Evolutionary conservation across 148 eudicot species (phyloP), one percentile per base, ranked within the genome.

Genomic region (Drosera capensis): DNA sequence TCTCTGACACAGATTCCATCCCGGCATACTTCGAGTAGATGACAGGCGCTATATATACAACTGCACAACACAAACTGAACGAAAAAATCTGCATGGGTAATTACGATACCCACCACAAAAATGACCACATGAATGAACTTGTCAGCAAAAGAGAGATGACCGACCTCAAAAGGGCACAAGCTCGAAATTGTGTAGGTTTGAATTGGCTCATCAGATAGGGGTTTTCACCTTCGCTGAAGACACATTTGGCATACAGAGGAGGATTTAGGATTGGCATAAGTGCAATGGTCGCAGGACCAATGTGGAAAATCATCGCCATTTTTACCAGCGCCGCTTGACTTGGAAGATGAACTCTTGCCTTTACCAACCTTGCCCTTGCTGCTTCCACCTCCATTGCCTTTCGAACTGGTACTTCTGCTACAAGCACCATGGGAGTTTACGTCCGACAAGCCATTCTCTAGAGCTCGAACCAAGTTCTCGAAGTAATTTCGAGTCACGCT

Each of bases 231-330:
- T 43, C 56, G 71, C 41, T 75, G 86, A 48, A 67, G 77, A 58
- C 95, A 85, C 78, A 85, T 78, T 39, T 80, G 76, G 54, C 95
- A 85, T 29, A 66, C 45, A 9, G 66, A 57, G 20, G 68, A 56
- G 2, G 86, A 49, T 54, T 40, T 66, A 14, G 49, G 58, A 57
- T 85, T 85, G 23, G 92, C 92, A 57, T 48, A 85, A 18, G 95
- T 85, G 71, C 95, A 85, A 34, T 78, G 69, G 40, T 85, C 83
- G 56, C 95, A 85, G 14, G 83, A 72, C 92, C 95, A 85, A 61
- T 75, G 72, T 13, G 59, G 62, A 11, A 70, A 63, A 60, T 77
- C 95, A 46, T 77, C 86, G n/a, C n/a, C n/a, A 50, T 26, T 62
- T 49, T 74, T 53, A 48, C 73, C 57, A 9, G 90, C 63, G 65